phyloP scores from a whole-genome alignment of 2,329 filamentous ascomycete species.

The Aspergillus hiratsukae region DNA sequence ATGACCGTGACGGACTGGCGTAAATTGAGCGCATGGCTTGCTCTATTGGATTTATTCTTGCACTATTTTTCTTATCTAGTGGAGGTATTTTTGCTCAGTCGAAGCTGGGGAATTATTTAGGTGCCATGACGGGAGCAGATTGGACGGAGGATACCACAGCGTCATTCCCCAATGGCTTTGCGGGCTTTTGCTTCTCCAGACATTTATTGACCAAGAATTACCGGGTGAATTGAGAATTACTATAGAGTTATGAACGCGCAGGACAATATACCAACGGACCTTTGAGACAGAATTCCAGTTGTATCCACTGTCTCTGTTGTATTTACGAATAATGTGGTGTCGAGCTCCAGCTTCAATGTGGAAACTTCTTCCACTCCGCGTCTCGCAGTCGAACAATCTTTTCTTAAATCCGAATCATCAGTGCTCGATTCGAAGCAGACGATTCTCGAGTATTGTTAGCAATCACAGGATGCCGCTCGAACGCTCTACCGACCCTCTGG shows the following conservation, averaged over 20 bases:
- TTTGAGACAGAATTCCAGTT: not conserved
- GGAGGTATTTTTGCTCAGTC: slow-evolving; percentile 5
- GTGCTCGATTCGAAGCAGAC: not conserved
- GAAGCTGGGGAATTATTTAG: not conserved
- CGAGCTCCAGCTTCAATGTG: not conserved
- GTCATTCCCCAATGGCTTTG: too few relatives aligned
- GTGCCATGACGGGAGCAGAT: slow-evolving; percentile 1
- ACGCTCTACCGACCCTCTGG: slow-evolving; percentile 61
- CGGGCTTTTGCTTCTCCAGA: not conserved
- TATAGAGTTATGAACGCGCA: not conserved
- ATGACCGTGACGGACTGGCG: slow-evolving; percentile 18
- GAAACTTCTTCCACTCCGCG: slow-evolving; percentile 7
- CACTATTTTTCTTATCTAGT: slow-evolving; percentile 1
- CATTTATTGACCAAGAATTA: not conserved
- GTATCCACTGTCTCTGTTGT: not conserved
- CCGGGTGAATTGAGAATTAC: not conserved
- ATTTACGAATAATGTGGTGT: not conserved
- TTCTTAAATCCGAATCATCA: not conserved
- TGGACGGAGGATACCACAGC: not conserved
- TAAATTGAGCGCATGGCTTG: slow-evolving; percentile 10
- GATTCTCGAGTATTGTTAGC: not conserved
- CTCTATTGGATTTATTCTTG: slow-evolving; percentile 2
- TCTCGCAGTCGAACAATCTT: not conserved
- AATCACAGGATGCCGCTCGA: slow-evolving; percentile 36
- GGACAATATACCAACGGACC: not conserved